Evolutionary conservation across 1,284 basidiomycete genomes (phyloP).

Genomic region (Salmacisia buchloeana): DNA sequence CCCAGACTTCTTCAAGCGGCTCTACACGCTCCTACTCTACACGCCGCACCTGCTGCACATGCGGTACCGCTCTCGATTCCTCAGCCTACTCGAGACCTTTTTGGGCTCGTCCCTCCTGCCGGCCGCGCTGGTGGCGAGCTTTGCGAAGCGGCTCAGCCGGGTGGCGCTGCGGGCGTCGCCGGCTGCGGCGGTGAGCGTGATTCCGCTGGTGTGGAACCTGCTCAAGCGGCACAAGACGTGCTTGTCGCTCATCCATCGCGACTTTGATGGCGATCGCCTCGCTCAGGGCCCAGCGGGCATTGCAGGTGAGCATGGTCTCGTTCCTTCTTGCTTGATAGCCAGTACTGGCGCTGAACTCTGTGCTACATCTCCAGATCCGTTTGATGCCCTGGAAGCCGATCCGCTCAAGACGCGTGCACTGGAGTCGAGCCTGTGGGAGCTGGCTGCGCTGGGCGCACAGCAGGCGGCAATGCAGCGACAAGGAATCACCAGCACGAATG

Average conservation of each 20-base stretch:
- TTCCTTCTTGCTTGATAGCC: too few species aligned
- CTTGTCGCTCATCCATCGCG: conserved; percentile 81
- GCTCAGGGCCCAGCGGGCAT: conserved; percentile 36
- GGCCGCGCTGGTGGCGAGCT: conserved; percentile 80
- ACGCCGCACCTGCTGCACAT: conserved; percentile 67
- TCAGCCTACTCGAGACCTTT: conserved; percentile 85
- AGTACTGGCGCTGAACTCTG: too few species aligned
- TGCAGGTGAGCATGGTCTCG: background rate
- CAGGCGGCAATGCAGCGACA: conserved; percentile 9
- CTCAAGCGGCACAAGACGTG: conserved; percentile 85
- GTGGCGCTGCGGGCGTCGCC: conserved; percentile 80
- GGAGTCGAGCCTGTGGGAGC: conserved; percentile 85
- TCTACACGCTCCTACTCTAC: conserved; percentile 71
- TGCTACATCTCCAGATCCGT: conserved; percentile 53
- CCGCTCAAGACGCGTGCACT: conserved; percentile 75
- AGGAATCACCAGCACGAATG: conserved; percentile 8
- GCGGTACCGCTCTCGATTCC: conserved; percentile 88
- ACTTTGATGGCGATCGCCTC: conserved; percentile 38
- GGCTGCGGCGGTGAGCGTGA: conserved; percentile 78
- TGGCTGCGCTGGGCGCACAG: conserved; percentile 62
- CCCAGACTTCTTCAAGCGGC: conserved; percentile 87
- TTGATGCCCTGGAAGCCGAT: conserved; percentile 63
- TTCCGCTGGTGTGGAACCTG: conserved; percentile 92
- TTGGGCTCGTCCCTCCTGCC: conserved; percentile 87
- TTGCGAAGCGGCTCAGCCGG: conserved; percentile 82